Conservation (phyloP, 495 filamentous ascomycete genomes). For the Penicillium parvum region DNA sequence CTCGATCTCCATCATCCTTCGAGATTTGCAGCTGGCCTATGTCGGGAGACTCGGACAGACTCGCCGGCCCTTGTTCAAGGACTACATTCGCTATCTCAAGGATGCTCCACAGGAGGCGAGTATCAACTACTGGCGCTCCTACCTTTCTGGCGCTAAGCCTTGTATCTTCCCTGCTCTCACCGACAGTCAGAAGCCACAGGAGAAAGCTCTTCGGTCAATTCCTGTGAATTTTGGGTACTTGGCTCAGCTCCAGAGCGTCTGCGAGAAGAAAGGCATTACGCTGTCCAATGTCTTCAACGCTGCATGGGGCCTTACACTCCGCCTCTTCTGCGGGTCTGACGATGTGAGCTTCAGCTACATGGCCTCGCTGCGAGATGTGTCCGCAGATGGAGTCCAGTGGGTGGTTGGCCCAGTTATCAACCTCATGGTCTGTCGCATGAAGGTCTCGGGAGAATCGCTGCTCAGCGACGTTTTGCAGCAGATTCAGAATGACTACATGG, state of each 20-base stretch:
- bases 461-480: constrained; percentile 31
- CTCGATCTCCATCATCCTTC: constrained; percentile 45
- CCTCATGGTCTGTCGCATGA: constrained; percentile 49
- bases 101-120: constrained; percentile 33
- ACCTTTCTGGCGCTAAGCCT: constrained; percentile 45
- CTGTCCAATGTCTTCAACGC: constrained; percentile 49
- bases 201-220: constrained; percentile 31
- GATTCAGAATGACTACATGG: constrained; percentile 49
- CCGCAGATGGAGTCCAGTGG: constrained; percentile 41
- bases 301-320: constrained; percentile 51
- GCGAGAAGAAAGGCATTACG: constrained; percentile 46
- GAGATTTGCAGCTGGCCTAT: constrained; percentile 48
- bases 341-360: constrained; percentile 55
- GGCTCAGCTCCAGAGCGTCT: constrained; percentile 34
- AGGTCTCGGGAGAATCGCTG: constrained; percentile 18
- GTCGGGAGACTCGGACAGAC: constrained; percentile 28
- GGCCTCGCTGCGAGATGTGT: constrained; percentile 46
- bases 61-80: constrained; percentile 48
- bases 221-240: constrained; percentile 30
- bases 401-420: constrained; percentile 53
- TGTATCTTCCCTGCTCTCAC: constrained; percentile 49
- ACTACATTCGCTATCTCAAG: constrained; percentile 48
- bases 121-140: constrained; percentile 50
- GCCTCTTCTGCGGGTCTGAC: constrained; percentile 42
- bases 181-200: constrained; percentile 21